phyloP scores from a whole-genome alignment of 2,329 filamentous ascomycete genomes.

The Eurotiales sp. region DNA sequence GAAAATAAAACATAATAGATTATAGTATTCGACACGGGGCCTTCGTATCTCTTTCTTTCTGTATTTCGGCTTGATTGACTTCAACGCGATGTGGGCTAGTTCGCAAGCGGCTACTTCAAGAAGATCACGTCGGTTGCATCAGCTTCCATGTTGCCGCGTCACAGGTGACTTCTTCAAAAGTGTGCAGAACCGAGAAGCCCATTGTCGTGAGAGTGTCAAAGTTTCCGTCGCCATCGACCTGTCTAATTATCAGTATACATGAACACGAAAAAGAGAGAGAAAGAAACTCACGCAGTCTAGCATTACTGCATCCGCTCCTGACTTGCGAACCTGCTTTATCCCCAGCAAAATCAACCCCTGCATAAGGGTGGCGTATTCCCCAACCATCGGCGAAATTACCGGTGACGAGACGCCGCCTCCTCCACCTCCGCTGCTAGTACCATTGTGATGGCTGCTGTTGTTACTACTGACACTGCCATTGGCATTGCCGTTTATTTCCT shows the following conservation, averaged over 20 bases:
- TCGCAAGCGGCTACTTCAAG: too few species aligned
- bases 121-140: slow-evolving; percentile 40
- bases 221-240: slow-evolving; percentile 69
- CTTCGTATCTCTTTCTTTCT: too few species aligned
- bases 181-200: slow-evolving; percentile 75
- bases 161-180: slow-evolving; percentile 75
- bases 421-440: slow-evolving; percentile 9
- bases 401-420: slow-evolving; percentile 77
- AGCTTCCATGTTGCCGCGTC: slow-evolving; percentile 61
- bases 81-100: too few species aligned
- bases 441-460: too few species aligned
- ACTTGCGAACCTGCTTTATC: slow-evolving; percentile 74
- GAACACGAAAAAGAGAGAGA: not conserved
- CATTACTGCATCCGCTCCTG: slow-evolving; percentile 69
- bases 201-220: slow-evolving; percentile 71
- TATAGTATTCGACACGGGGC: too few species aligned
- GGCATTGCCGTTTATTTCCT: not conserved
- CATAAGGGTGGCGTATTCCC: slow-evolving; percentile 66
- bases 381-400: slow-evolving; percentile 65
- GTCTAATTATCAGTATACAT: slow-evolving; percentile 6
- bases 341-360: slow-evolving; percentile 79
- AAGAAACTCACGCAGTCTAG: slow-evolving; percentile 69
- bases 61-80: too few species aligned
- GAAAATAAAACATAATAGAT: too few species aligned
- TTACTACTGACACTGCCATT: too few species aligned